Evolutionary conservation across 139 green algal species (phyloP).

Genomic region (Coelastrella sp.): DNA sequence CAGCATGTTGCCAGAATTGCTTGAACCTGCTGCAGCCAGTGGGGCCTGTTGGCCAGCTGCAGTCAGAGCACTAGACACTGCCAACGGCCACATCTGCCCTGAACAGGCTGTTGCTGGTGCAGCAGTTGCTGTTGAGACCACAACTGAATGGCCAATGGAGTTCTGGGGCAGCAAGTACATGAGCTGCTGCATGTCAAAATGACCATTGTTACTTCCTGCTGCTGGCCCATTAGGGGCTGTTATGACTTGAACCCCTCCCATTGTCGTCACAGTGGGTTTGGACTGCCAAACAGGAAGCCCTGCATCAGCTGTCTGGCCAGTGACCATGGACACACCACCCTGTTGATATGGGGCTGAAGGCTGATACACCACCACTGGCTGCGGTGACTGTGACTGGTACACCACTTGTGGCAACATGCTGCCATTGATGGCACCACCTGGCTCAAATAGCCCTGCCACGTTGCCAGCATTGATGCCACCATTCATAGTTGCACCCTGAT

Average conservation of each 20-base stretch:
- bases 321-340: not conserved
- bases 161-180: conserved; percentile 19
- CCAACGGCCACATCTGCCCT: conserved; percentile 5
- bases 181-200: conserved; percentile 40
- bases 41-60: not conserved
- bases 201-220: not conserved
- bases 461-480: not conserved
- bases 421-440: not conserved
- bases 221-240: not conserved
- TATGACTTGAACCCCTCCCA: not conserved
- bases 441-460: not conserved
- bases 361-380: not conserved
- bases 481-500: not conserved
- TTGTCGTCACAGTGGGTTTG: not conserved
- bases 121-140: not conserved
- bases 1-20: conserved; percentile 6
- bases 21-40: not conserved
- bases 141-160: not conserved
- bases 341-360: not conserved
- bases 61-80: not conserved
- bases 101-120: not conserved
- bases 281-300: not conserved
- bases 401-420: conserved; percentile 19
- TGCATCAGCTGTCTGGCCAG: not conserved
- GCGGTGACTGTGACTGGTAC: conserved; percentile 31